Conservation (phyloP, 805 yeast genomes). For the Starmerella cellae region DNA sequence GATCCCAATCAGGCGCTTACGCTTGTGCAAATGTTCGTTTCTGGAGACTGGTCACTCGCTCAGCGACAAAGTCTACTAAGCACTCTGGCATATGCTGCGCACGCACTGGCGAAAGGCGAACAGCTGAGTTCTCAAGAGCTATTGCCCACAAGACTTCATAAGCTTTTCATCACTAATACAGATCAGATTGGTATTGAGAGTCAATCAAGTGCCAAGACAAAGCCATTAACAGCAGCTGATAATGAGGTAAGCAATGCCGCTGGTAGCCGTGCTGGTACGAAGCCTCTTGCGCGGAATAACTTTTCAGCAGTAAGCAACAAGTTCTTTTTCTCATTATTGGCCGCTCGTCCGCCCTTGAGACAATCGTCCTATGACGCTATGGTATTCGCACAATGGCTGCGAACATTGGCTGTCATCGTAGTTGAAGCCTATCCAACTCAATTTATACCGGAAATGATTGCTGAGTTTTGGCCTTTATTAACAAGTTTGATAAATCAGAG, state of each 20-base stretch:
- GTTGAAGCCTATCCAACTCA: conserved; percentile 45
- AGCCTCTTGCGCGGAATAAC: conserved; percentile 18
- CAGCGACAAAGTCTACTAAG: conserved; percentile 60
- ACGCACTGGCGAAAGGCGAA: conserved; percentile 59
- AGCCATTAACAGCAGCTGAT: background rate
- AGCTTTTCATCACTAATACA: conserved; percentile 26
- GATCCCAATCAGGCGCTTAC: conserved; percentile 35
- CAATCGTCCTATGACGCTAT: conserved; percentile 24
- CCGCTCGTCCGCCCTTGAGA: conserved; percentile 17
- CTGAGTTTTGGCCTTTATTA: conserved; percentile 34
- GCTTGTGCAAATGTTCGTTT: conserved; percentile 36
- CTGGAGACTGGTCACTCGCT: conserved; percentile 71
- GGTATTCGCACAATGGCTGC: conserved; percentile 44
- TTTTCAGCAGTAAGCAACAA: conserved; percentile 36
- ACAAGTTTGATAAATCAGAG: conserved; percentile 1
- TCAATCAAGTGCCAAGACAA: background rate
- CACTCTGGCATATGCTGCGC: conserved; percentile 53
- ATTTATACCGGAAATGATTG: conserved; percentile 43
- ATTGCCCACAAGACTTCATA: conserved; percentile 39
- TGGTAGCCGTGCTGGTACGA: background rate
- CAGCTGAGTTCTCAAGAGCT: conserved; percentile 32
- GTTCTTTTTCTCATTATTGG: conserved; percentile 43
- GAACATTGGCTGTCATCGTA: conserved; percentile 44
- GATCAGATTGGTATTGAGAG: background rate
- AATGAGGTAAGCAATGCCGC: conserved; percentile 11